Conservation (phyloP, 2,329 filamentous ascomycete genomes). For the Penicillium sclerotigenum region DNA sequence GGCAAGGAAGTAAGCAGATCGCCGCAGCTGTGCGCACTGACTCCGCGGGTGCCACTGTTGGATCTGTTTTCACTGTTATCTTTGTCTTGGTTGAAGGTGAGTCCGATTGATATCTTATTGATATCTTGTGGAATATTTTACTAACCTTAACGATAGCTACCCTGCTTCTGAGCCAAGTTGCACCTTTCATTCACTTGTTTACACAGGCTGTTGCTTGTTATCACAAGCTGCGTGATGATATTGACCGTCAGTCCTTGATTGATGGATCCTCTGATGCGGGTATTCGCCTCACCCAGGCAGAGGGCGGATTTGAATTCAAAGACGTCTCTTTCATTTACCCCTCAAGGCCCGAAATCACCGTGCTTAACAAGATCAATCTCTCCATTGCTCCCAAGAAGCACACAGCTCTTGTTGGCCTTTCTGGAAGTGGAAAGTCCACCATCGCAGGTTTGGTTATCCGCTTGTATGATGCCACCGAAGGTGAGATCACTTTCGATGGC, state of each 20-base stretch:
- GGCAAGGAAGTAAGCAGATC: constrained; percentile 61
- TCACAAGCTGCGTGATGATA: constrained; percentile 57
- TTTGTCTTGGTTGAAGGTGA: constrained; percentile 40
- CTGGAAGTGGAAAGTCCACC: constrained; percentile 61
- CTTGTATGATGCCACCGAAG: constrained; percentile 65
- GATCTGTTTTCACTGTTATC: constrained; percentile 39
- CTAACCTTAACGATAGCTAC: constrained; percentile 29
- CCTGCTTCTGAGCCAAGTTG: constrained; percentile 39
- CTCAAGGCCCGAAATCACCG: constrained; percentile 30
- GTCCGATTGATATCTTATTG: not conserved
- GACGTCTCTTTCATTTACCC: constrained; percentile 37
- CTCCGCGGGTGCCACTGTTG: constrained; percentile 29
- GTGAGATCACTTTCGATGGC: constrained; percentile 63
- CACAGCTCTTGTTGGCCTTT: constrained; percentile 53
- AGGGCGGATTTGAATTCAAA: constrained; percentile 34
- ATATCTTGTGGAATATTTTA: not conserved
- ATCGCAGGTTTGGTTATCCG: constrained; percentile 58
- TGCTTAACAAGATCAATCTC: constrained; percentile 27
- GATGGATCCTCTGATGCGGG: constrained; percentile 34
- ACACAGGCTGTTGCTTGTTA: constrained; percentile 53
- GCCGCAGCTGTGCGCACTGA: constrained; percentile 32
- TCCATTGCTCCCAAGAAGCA: constrained; percentile 47
- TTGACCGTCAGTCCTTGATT: constrained; percentile 51
- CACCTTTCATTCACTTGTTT: constrained; percentile 47
- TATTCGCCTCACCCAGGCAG: constrained; percentile 22